Evolutionary conservation across 306 rosid genomes (phyloP).

Genomic region (Quillaja saponaria): DNA sequence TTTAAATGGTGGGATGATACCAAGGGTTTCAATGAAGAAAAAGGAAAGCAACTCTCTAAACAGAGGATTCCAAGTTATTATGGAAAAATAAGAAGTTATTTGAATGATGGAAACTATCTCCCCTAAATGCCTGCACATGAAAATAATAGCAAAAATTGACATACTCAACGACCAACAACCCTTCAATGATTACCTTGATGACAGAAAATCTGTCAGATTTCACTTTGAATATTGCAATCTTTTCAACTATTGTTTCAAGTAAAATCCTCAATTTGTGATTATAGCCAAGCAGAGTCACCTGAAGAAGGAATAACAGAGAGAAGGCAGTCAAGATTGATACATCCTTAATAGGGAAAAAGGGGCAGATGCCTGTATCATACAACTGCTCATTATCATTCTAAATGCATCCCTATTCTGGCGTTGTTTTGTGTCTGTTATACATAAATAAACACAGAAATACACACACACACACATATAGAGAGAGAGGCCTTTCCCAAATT

Average conservation of each 20-base stretch:
- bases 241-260: constrained; percentile 66
- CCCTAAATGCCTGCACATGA: no score
- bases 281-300: constrained; percentile 80
- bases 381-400: background rate
- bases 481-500: constrained; percentile 12
- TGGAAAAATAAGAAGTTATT: no score
- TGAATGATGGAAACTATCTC: no score
- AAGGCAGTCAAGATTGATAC: constrained; percentile 14
- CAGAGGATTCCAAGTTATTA: no score
- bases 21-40: no score
- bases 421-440: background rate
- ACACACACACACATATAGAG: no score
- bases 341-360: background rate
- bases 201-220: constrained; percentile 80
- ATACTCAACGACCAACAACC: no score
- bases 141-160: no score
- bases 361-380: background rate
- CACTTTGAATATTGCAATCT: constrained; percentile 72
- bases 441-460: no score
- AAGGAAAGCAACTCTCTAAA: no score
- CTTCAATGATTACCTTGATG: constrained; percentile 60
- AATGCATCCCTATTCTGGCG: background rate
- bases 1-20: no score
- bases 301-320: constrained; percentile 22
- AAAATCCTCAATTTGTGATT: constrained; percentile 81